These are phyloP conservation scores for Quillaja saponaria DNA, from an alignment of 306 rosid species.

Conservation along the genomic window DNA sequence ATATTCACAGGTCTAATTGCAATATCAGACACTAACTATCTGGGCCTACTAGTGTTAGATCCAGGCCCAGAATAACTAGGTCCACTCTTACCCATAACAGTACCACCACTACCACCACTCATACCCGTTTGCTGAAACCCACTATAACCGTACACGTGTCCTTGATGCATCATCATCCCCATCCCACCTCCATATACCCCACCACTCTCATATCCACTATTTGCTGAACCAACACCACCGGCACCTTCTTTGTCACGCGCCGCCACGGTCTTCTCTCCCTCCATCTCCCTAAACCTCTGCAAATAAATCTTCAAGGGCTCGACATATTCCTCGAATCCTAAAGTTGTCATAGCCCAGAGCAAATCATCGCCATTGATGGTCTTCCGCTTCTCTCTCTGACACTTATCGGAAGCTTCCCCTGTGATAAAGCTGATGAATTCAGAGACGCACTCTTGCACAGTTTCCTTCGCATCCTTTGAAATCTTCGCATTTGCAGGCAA, in stretches of 20 bases:
- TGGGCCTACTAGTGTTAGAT: conserved; percentile 46
- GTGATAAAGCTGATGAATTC: conserved; percentile 92
- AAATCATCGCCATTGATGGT: conserved; percentile 90
- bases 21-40: conserved; percentile 27
- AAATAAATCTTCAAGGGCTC: conserved; percentile 78
- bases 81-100: conserved; percentile 51
- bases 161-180: conserved; percentile 63
- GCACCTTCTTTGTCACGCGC: conserved; percentile 64
- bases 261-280: conserved; percentile 68
- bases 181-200: conserved; percentile 21
- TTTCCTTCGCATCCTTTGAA: conserved; percentile 89
- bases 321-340: conserved; percentile 85
- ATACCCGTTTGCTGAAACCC: conserved; percentile 62
- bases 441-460: conserved; percentile 89
- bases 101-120: conserved; percentile 23
- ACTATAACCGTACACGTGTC: conserved; percentile 70
- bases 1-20: no score
- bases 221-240: conserved; percentile 27
- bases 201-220: conserved; percentile 34
- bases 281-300: conserved; percentile 78
- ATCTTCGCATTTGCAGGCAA: conserved; percentile 90
- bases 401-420: conserved; percentile 92
- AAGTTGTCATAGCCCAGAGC: conserved; percentile 90
- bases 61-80: conserved; percentile 57
- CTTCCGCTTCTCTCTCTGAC: conserved; percentile 89